These are phyloP conservation scores for Fusarium chuoi DNA, from an alignment of 2,329 filamentous ascomycete species.

Conservation along the genomic window DNA sequence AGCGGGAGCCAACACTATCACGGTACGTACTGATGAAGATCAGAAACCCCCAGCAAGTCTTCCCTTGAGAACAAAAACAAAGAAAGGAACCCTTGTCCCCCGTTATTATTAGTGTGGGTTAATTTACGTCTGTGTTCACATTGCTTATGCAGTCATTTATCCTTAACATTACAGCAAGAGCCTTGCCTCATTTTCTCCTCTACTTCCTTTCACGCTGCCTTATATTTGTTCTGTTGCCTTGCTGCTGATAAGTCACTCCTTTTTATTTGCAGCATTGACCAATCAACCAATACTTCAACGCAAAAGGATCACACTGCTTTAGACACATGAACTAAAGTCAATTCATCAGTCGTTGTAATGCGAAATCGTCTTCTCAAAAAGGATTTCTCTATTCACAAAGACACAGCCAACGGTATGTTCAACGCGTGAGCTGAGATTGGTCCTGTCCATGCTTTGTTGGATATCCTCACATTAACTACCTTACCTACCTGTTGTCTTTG, in stretches of 20 bases:
- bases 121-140: constrained; percentile 12
- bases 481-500: neutral
- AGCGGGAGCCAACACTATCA: constrained; percentile 22
- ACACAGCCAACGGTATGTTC: constrained; percentile 41
- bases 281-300: constrained; percentile 19
- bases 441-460: neutral
- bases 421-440: neutral
- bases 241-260: neutral
- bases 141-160: constrained; percentile 6
- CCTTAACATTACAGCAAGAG: neutral
- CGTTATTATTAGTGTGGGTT: constrained; percentile 5
- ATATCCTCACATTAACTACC: neutral
- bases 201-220: neutral
- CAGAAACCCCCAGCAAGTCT: constrained; percentile 18
- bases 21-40: constrained; percentile 9
- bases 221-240: neutral
- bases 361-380: constrained; percentile 48
- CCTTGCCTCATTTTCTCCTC: constrained; percentile 5
- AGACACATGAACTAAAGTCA: neutral
- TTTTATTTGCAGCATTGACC: constrained; percentile 12
- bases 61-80: constrained; percentile 19
- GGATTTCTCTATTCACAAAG: constrained; percentile 51
- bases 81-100: neutral
- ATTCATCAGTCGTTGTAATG: constrained; percentile 39
- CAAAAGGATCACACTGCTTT: neutral